Conservation (phyloP, 371 early-diverging fungal genomes). For the Lichtheimia ornata region DNA sequence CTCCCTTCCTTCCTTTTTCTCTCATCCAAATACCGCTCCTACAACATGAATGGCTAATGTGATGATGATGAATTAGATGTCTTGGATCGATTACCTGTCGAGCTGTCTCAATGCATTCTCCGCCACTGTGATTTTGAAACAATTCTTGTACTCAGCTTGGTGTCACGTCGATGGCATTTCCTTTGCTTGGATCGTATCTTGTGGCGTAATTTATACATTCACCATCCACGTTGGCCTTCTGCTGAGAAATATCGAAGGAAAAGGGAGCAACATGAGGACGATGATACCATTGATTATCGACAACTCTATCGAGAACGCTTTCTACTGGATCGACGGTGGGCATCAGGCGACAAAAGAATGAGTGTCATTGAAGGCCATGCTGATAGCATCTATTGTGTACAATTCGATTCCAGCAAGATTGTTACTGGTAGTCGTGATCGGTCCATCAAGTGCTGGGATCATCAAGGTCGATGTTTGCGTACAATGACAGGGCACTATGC, state of each 20-base stretch:
- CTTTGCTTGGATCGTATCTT: conserved; percentile 16
- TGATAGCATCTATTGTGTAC: conserved; percentile 95
- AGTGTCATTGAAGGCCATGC: conserved; percentile 69
- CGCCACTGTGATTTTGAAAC: conserved; percentile 19
- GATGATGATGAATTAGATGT: conserved; percentile 3
- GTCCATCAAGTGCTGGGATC: conserved; percentile 73
- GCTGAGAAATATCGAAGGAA: background rate
- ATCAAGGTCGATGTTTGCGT: conserved; percentile 63
- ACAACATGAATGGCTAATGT: too few relatives aligned
- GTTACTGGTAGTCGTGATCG: conserved; percentile 94
- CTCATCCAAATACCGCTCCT: too few relatives aligned
- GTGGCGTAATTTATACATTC: conserved; percentile 22
- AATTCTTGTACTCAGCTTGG: conserved; percentile 11
- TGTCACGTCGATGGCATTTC: conserved; percentile 17
- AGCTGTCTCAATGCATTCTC: conserved; percentile 20
- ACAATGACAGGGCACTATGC: conserved; percentile 86
- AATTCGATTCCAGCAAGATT: conserved; percentile 80
- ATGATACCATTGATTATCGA: conserved; percentile 15
- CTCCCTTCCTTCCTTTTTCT: too few relatives aligned
- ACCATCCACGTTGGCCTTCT: conserved; percentile 13
- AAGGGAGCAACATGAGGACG: background rate
- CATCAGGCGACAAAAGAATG: conserved; percentile 29
- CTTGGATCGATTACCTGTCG: conserved; percentile 10
- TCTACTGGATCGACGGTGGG: conserved; percentile 34
- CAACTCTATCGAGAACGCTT: conserved; percentile 18